Base-by-base conservation (phyloP, 352 stramenopile genomes). In the Pythium diclinum region DNA sequence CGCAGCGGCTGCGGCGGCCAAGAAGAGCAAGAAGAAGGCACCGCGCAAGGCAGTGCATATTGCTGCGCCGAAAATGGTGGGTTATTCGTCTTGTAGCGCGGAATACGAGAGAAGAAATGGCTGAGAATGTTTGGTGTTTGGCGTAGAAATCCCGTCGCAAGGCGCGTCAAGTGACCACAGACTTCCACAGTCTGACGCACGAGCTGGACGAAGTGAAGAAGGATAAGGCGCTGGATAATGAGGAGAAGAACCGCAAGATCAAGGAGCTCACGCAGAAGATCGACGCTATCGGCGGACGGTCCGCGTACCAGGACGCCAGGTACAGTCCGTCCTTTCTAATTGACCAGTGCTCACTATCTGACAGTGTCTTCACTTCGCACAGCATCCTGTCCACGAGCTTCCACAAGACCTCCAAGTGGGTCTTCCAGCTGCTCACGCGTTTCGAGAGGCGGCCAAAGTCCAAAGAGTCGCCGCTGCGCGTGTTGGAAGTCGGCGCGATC, bases 361-460 rank as follows among this genome's bases (percentile, higher is more conserved):
- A n/a, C n/a, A n/a, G n/a, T n/a, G n/a, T n/a, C n/a, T n/a, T n/a
- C n/a, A n/a, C n/a, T n/a, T n/a, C n/a, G 6, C 3, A 21, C 17
- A 97, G 87, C 67, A 96, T 98, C 66, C 73, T 98, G 40, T 98
- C 82, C 59, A 98, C 96, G 33, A 93, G 81, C 56, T 93, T 98
- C 71, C 91, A 98, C 81, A 93, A 88, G 17, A 99, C 96, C 9
- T 97, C 85, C 63, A 97, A 97, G 75, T 99, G 95, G 95, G 91
- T 98, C 52, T 85, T 98, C 55, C 87, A 91, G 59, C 67, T 96
- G 61, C 78, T 98, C 40, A 93, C 86, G 44, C 79, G 76, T 65
- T 88, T 92, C 54, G 76, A 77, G 23, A 40, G 91, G 56, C 83
- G 87, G 0, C 86, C 83, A 8, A 85, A 83, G 25, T 85, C 86